phyloP scores from a whole-genome alignment of 116 monocot genomes.

The Cymodocea nodosa region DNA sequence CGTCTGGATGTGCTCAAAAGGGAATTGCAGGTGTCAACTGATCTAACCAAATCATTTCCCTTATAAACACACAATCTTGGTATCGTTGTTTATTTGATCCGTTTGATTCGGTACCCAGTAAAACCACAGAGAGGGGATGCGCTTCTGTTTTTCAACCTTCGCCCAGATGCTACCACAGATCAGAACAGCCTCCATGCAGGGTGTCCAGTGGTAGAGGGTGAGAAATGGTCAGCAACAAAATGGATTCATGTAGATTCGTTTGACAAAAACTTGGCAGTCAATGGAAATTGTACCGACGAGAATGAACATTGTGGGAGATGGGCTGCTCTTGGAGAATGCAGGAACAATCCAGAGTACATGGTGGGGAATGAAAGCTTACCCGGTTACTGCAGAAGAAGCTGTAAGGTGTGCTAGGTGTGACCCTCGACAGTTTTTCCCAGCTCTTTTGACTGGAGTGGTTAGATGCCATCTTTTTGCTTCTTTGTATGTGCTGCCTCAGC shows the following conservation, averaged over 20 bases:
- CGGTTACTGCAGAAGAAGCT: slow-evolving; percentile 81
- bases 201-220: slow-evolving; percentile 82
- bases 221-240: slow-evolving; percentile 97
- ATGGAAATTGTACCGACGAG: slow-evolving; percentile 49
- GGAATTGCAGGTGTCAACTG: slow-evolving; percentile 62
- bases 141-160: slow-evolving; percentile 91
- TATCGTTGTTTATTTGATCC: background rate
- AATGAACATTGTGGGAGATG: slow-evolving; percentile 62
- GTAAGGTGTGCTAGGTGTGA: slow-evolving; percentile 50
- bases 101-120: slow-evolving; percentile 28
- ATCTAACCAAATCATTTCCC: background rate
- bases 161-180: slow-evolving; percentile 58
- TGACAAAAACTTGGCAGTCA: slow-evolving; percentile 23
- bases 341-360: slow-evolving; percentile 87
- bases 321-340: slow-evolving; percentile 87
- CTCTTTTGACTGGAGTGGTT: background rate
- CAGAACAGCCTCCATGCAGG: slow-evolving; percentile 79
- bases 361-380: slow-evolving; percentile 55
- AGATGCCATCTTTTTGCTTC: background rate
- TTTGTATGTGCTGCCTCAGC: background rate
- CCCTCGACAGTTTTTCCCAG: background rate
- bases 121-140: slow-evolving; percentile 86
- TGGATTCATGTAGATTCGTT: slow-evolving; percentile 95
- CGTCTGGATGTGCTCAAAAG: slow-evolving; percentile 69
- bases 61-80: background rate